Evolutionary conservation across 2,329 filamentous ascomycete species (phyloP), one percentile per base, ranked within the genome.

Genomic region (Aschersonia sp.): DNA sequence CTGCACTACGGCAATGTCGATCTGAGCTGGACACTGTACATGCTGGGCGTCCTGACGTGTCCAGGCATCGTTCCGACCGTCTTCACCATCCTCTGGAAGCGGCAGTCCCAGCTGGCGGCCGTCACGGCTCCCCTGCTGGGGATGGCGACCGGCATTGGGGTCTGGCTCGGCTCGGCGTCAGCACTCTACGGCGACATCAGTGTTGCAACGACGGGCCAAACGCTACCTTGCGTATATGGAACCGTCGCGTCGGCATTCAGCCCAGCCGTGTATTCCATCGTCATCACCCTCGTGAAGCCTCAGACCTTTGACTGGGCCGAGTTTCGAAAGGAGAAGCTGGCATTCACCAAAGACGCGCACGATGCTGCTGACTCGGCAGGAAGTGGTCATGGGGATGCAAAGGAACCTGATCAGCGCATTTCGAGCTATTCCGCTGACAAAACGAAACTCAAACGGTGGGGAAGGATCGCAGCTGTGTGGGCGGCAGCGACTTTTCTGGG

Each of bases 21-120:
- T 44, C 62, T 78, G 0, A 68, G 69, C 1, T 78, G 72, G 73
- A 74, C 70, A 0, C 50, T 75, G 1, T 75, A 76, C 51, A 72
- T 76, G 70, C 65, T 76, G 0, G 70, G 72, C 4, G 69, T 75
- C 1, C 53, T 76, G 8, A 75, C 70, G 0, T 75, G 71, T 37
- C 71, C 72, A 0, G 72, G 72, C 0, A 73, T 75, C 47, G 70
- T 76, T 52, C 72, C 73, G 0, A 75, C 72, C 5, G 63, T 67
- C 0, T 74, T 75, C 47, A 72, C 72, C 0, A 68, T 76, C 14
- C 60, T 77, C 1, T 76, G 73, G 72, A 64, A 63, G 37, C 63
- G 64, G 9, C 73, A 76, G 54, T 73, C 64, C 43, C 69, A 63
- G 45, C 56, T 60, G 0, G 73, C 73, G 0, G 73, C 73, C 1